A percentile compares a stretch with the other conserved stretches of the same genome.
Evolutionary conservation across 2,329 filamentous ascomycete species (phyloP).

Genomic region (Grosmannia serpens): DNA sequence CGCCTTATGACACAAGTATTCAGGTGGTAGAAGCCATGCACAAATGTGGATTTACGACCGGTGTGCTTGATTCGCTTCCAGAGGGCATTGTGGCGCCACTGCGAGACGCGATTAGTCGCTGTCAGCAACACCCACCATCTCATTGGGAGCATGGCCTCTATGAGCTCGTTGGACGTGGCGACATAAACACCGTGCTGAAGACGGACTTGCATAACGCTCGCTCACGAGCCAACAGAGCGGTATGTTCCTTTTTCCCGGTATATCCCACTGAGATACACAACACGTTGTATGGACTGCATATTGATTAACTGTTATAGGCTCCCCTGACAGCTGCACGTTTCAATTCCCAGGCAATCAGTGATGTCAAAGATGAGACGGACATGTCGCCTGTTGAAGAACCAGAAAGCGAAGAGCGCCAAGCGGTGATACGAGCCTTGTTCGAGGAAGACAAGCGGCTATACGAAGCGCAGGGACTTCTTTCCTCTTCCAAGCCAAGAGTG

Average conservation of each 20-base stretch:
- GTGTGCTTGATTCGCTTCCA: slow-evolving; percentile 70
- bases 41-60: slow-evolving; percentile 52
- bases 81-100: slow-evolving; percentile 73
- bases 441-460: slow-evolving; percentile 80
- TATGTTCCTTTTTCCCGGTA: background rate
- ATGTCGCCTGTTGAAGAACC: slow-evolving; percentile 60
- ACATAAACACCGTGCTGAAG: slow-evolving; percentile 58
- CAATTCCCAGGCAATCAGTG: slow-evolving; percentile 37
- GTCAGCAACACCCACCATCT: slow-evolving; percentile 69
- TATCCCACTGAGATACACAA: background rate
- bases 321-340: background rate
- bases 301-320: background rate
- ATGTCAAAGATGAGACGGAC: slow-evolving; percentile 48
- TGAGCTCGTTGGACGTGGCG: slow-evolving; percentile 66
- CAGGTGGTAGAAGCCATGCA: slow-evolving; percentile 66
- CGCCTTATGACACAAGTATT: slow-evolving; percentile 36
- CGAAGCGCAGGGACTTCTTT: slow-evolving; percentile 76
- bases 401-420: slow-evolving; percentile 71
- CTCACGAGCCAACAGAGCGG: background rate
- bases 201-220: slow-evolving; percentile 27
- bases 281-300: background rate
- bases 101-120: slow-evolving; percentile 73
- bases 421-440: slow-evolving; percentile 78
- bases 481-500: slow-evolving; percentile 67
- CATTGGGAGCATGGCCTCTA: slow-evolving; percentile 64